A percentile compares a stretch with the other conserved stretches of the same genome.
These are phyloP conservation scores for Singerocomus rubriflavus DNA, from an alignment of 1,284 basidiomycete species.

Conservation along the genomic window DNA sequence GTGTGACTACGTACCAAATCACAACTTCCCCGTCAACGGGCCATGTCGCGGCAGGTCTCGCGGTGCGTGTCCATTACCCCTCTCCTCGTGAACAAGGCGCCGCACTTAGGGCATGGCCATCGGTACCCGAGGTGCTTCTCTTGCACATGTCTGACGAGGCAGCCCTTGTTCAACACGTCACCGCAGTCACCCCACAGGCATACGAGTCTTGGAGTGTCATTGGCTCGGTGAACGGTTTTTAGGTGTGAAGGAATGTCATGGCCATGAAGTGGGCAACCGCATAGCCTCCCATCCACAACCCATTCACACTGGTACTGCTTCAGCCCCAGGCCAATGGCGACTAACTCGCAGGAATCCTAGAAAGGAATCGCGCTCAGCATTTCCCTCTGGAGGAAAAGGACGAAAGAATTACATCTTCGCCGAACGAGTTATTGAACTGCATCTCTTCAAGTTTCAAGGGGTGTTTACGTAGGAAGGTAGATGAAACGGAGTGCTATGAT, in stretches of 20 bases:
- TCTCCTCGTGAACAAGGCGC: constrained; percentile 4
- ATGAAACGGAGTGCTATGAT: not conserved
- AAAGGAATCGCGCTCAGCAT: not conserved
- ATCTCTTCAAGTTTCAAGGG: not conserved
- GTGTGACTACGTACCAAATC: constrained; percentile 4
- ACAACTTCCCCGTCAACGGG: not conserved
- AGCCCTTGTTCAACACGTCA: not conserved
- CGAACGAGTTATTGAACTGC: constrained; percentile 15
- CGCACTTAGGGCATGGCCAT: constrained; percentile 12
- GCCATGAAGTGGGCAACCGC: not conserved
- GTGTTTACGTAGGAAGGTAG: not conserved
- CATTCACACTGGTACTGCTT: not conserved
- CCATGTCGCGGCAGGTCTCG: not conserved
- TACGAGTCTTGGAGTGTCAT: too few relatives aligned
- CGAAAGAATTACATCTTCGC: constrained; percentile 14
- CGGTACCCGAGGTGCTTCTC: constrained; percentile 5
- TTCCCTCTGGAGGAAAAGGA: not conserved
- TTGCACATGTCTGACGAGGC: constrained; percentile 9
- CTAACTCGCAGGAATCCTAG: not conserved
- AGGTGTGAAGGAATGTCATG: constrained; percentile 2
- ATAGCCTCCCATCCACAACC: not conserved
- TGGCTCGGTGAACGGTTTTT: not conserved
- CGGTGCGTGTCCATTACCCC: constrained; percentile 3
- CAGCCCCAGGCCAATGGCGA: not conserved
- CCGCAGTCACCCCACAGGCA: constrained; percentile 6